Evolutionary conservation across 768 basidiomycete species (phyloP).

Genomic region (Galerina sulciceps): DNA sequence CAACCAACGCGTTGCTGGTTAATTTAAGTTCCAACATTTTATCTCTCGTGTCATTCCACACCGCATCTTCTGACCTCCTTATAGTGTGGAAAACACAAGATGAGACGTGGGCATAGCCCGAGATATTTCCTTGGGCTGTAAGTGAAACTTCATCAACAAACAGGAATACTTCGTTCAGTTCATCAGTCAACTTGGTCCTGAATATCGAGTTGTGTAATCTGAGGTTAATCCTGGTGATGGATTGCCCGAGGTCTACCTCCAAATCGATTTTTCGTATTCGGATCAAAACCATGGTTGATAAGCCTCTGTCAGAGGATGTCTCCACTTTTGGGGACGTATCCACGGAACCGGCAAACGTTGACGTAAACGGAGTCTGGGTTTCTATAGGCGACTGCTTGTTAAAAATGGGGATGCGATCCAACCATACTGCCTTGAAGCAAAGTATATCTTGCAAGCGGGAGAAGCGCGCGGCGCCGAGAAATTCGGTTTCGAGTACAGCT

Average conservation of each 20-base stretch:
- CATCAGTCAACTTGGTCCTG: constrained; percentile 67
- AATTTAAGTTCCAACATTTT: constrained; percentile 76
- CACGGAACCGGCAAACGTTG: constrained; percentile 14
- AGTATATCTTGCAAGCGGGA: constrained; percentile 90
- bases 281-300: constrained; percentile 68
- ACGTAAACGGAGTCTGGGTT: constrained; percentile 25
- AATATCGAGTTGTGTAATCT: constrained; percentile 66
- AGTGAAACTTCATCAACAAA: constrained; percentile 68
- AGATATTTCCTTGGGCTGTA: constrained; percentile 72
- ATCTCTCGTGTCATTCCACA: constrained; percentile 36
- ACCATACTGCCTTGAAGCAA: constrained; percentile 95
- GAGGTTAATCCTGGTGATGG: constrained; percentile 74
- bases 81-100: constrained; percentile 78
- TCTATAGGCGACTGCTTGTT: constrained; percentile 41
- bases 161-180: constrained; percentile 64
- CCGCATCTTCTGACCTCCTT: constrained; percentile 52
- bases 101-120: constrained; percentile 69
- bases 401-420: constrained; percentile 84
- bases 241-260: constrained; percentile 83
- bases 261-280: constrained; percentile 76
- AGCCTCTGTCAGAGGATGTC: constrained; percentile 36
- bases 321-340: constrained; percentile 1
- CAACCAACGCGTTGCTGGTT: constrained; percentile 71
- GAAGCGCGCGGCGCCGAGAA: constrained; percentile 79
- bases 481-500: constrained; percentile 82